phyloP scores from a whole-genome alignment of 2,329 filamentous ascomycete species.

The Penicillium vulpinum region DNA sequence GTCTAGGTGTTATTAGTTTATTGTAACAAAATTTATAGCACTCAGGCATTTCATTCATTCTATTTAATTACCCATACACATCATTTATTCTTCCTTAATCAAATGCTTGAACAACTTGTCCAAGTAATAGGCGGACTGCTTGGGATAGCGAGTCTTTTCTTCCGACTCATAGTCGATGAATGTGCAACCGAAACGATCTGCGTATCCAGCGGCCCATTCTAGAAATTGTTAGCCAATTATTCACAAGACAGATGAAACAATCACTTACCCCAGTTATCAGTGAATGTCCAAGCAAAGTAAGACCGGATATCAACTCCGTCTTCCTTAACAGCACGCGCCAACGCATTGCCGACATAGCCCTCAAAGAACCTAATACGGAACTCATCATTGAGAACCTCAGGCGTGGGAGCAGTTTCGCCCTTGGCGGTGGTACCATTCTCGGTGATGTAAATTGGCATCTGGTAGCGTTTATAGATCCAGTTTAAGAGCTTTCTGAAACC shows the following conservation, averaged over 20 bases:
- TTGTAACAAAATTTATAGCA: not conserved
- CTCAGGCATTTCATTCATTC: not conserved
- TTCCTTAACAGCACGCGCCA: constrained; percentile 60
- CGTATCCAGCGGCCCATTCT: constrained; percentile 81
- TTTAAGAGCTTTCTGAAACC: constrained; percentile 72
- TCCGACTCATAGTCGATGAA: constrained; percentile 74
- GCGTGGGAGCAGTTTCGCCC: constrained; percentile 69
- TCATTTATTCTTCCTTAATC: constrained; percentile 40
- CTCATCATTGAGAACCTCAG: constrained; percentile 70
- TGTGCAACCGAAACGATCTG: constrained; percentile 75
- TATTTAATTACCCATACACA: no score
- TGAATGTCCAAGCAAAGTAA: constrained; percentile 78
- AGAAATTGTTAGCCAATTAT: not conserved
- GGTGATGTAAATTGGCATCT: constrained; percentile 74
- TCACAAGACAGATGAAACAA: not conserved
- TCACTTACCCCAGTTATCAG: constrained; percentile 60
- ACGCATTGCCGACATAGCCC: constrained; percentile 65
- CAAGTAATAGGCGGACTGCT: constrained; percentile 73
- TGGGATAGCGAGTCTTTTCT: constrained; percentile 68
- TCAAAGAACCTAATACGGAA: constrained; percentile 75
- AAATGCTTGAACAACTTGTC: constrained; percentile 67
- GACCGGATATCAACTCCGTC: constrained; percentile 72
- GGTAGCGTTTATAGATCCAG: constrained; percentile 73
- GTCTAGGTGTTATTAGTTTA: not conserved
- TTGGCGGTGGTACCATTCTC: constrained; percentile 81